These are phyloP conservation scores for Exobasidium rhododendri DNA, from an alignment of 1,284 basidiomycete genomes.

Conservation along the genomic window DNA sequence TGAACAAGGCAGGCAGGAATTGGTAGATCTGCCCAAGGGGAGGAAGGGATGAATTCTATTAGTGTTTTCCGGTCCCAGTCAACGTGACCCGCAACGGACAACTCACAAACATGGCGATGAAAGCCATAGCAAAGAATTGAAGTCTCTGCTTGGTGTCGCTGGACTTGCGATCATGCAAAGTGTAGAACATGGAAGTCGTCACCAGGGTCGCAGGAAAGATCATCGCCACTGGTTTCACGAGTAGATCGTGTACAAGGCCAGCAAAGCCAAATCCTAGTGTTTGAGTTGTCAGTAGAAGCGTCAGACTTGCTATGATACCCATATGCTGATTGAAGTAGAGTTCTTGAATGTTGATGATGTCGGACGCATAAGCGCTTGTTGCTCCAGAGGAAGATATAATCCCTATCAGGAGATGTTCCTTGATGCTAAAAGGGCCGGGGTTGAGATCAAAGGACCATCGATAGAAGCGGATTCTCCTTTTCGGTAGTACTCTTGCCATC, in stretches of 20 bases:
- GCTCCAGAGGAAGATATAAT: constrained; percentile 58
- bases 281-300: constrained; percentile 51
- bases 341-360: constrained; percentile 55
- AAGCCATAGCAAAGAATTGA: constrained; percentile 57
- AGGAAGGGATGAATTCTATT: background rate
- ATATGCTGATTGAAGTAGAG: constrained; percentile 53
- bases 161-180: constrained; percentile 57
- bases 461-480: constrained; percentile 35
- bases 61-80: background rate
- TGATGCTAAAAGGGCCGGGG: constrained; percentile 58
- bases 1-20: constrained; percentile 59
- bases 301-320: constrained; percentile 40
- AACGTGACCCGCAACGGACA: background rate
- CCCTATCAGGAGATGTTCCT: constrained; percentile 55
- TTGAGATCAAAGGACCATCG: constrained; percentile 56
- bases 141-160: constrained; percentile 55
- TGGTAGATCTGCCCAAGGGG: constrained; percentile 49
- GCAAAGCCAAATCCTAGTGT: constrained; percentile 54
- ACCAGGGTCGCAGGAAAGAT: constrained; percentile 59
- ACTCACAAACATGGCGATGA: constrained; percentile 52
- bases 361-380: constrained; percentile 50
- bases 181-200: constrained; percentile 59
- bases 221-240: constrained; percentile 53
- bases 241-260: constrained; percentile 47
- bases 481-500: constrained; percentile 50